Evolutionary conservation across 495 filamentous ascomycete genomes (phyloP).

Genomic region (Gamarada debralockiae): DNA sequence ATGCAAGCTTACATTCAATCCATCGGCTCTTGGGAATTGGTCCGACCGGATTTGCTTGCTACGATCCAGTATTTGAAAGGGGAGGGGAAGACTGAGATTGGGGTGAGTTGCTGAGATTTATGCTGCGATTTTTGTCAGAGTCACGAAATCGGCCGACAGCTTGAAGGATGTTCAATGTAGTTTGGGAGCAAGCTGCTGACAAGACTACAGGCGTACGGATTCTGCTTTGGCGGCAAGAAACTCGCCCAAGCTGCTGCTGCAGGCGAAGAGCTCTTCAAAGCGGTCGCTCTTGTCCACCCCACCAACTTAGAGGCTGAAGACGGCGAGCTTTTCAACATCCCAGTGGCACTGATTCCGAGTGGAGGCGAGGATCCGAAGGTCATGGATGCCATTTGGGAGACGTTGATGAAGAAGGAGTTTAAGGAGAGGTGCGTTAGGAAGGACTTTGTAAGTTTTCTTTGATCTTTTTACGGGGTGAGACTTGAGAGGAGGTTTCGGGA

Average conservation of each 20-base stretch:
- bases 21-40: not conserved
- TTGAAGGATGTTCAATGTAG: too few relatives aligned
- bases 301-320: not conserved
- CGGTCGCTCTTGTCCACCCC: not conserved
- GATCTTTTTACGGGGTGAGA: not conserved
- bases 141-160: too few relatives aligned
- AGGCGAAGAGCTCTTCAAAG: not conserved
- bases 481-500: too few relatives aligned
- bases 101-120: too few relatives aligned
- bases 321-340: not conserved
- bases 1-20: slow-evolving; percentile 1
- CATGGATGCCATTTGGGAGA: not conserved
- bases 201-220: not conserved
- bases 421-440: not conserved
- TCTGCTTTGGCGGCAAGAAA: not conserved
- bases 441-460: slow-evolving; percentile 1
- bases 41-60: not conserved
- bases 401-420: not conserved
- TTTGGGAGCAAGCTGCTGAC: not conserved
- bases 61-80: not conserved
- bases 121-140: too few relatives aligned
- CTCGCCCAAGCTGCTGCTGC: not conserved
- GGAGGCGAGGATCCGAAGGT: not conserved
- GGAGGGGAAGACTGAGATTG: not conserved
- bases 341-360: slow-evolving; percentile 1